These are phyloP conservation scores for Penicillium roqueforti DNA, from an alignment of 495 filamentous ascomycete genomes.

Conservation along the genomic window DNA sequence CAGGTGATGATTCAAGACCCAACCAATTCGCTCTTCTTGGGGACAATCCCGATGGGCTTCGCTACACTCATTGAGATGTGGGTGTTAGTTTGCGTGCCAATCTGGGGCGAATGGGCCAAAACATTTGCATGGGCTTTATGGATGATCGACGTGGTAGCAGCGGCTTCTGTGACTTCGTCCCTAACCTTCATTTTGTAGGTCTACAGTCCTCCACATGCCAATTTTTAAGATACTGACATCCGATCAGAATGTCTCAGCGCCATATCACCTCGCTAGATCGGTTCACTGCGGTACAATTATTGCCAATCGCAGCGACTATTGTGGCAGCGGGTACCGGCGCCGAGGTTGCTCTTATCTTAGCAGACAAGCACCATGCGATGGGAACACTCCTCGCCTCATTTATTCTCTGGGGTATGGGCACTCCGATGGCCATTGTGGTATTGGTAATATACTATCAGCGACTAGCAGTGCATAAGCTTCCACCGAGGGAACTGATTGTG, in stretches of 20 bases:
- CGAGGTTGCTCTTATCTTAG: slow-evolving; percentile 33
- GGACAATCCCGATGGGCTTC: slow-evolving; percentile 47
- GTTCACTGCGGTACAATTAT: slow-evolving; percentile 44
- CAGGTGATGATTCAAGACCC: slow-evolving; percentile 45
- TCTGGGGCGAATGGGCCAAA: slow-evolving; percentile 34
- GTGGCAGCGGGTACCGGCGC: slow-evolving; percentile 44
- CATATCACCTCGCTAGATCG: slow-evolving; percentile 35
- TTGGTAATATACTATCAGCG: slow-evolving; percentile 49
- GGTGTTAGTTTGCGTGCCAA: slow-evolving; percentile 41
- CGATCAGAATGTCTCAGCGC: slow-evolving; percentile 32
- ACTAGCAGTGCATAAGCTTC: slow-evolving; percentile 42
- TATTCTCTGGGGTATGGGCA: slow-evolving; percentile 44
- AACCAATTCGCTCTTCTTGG: slow-evolving; percentile 43
- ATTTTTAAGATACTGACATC: background rate
- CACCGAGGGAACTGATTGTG: slow-evolving; percentile 43
- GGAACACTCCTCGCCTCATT: slow-evolving; percentile 43
- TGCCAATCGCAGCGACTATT: slow-evolving; percentile 46
- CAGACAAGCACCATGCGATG: slow-evolving; percentile 23
- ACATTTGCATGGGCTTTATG: slow-evolving; percentile 42
- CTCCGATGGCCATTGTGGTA: slow-evolving; percentile 39
- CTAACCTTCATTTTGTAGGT: slow-evolving; percentile 43
- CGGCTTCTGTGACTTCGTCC: slow-evolving; percentile 35
- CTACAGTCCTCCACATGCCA: background rate
- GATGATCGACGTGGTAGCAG: slow-evolving; percentile 43
- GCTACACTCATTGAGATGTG: slow-evolving; percentile 50